Evolutionary conservation across 495 filamentous ascomycete species (phyloP), one percentile per base, ranked within the genome.

Genomic region (Penicillium coprophilum): DNA sequence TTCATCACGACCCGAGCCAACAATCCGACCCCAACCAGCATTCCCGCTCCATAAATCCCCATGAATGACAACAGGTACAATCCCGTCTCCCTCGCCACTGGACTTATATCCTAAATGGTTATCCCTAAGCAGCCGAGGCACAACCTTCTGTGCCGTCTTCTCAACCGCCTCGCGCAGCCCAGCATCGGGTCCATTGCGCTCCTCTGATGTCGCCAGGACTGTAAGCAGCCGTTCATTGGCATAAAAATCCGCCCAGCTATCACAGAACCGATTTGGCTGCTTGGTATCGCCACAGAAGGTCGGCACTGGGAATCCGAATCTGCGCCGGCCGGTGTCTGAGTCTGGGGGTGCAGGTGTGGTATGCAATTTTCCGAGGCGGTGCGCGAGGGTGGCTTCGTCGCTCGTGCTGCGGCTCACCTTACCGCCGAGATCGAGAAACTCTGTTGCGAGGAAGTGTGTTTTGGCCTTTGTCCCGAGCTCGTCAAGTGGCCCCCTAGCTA

Each of bases 31-130:
- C 6, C 77, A 61, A n/a, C 83, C 85, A 23, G 84, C 81, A 69
- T 97, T 97, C 2, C 92, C 92, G 63, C 83, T 87, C 92, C 92
- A 97, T 38, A 96, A 62, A 77, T 96, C 93, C 15, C 92, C 92
- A 70, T 97, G 92, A 23, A 96, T 81, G 17, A 95, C 79, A 6
- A 93, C 91, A 0, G 92, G 92, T 1, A 65, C 74, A 20, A 89
- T 72, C 6, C 77, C 78, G 10, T 78, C 66, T 0, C 82, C 81
- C 5, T 67, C 58, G 0, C 75, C 73, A 47, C 53, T 23, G 7
- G 61, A 61, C 21, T 83, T 74, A 46, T 77, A 82, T 40, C 83
- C 84, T 38, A 95, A 62, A 71, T 87, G 84, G 0, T 66, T 78
- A 46, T 88, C 85, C 3, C 84, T 82, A 28, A 97, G 71, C 21